Conservation (phyloP, 345 rosid genomes). For the Boechera stricta region DNA sequence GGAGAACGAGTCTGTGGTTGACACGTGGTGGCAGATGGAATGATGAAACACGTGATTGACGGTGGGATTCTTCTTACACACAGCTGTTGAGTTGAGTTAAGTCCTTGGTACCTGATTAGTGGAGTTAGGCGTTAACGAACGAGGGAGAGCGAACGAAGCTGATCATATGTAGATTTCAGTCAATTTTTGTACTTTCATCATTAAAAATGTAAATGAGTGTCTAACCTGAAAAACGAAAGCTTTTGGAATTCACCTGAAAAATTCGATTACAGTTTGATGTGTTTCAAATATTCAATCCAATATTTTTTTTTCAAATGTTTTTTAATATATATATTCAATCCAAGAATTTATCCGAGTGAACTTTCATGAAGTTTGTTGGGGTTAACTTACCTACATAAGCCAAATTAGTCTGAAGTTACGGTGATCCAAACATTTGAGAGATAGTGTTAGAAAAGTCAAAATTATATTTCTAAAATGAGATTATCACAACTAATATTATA, state of each 20-base stretch:
- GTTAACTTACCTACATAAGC: too few relatives aligned
- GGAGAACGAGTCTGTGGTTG: conserved; percentile 10
- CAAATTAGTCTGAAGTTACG: too few relatives aligned
- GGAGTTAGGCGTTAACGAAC: too few relatives aligned
- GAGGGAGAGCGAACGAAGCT: too few relatives aligned
- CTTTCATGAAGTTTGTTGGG: too few relatives aligned
- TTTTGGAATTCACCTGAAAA: neutral
- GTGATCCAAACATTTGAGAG: too few relatives aligned
- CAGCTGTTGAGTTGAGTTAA: conserved; percentile 31
- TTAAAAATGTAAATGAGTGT: neutral
- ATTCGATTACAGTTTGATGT: neutral
- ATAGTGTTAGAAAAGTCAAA: too few relatives aligned
- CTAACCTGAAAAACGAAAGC: neutral
- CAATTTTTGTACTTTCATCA: neutral
- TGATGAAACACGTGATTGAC: conserved; percentile 43
- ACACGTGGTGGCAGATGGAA: conserved; percentile 35
- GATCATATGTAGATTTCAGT: neutral
- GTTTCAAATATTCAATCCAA: neutral
- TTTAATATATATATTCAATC: neutral
- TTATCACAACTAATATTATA: too few relatives aligned
- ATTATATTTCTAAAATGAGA: too few relatives aligned
- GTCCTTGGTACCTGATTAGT: too few relatives aligned
- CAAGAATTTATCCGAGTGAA: neutral
- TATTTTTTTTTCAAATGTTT: too few relatives aligned
- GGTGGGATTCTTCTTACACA: conserved; percentile 36